phyloP scores from a whole-genome alignment of 345 rosid species.

The Conringia planisiliqua region DNA sequence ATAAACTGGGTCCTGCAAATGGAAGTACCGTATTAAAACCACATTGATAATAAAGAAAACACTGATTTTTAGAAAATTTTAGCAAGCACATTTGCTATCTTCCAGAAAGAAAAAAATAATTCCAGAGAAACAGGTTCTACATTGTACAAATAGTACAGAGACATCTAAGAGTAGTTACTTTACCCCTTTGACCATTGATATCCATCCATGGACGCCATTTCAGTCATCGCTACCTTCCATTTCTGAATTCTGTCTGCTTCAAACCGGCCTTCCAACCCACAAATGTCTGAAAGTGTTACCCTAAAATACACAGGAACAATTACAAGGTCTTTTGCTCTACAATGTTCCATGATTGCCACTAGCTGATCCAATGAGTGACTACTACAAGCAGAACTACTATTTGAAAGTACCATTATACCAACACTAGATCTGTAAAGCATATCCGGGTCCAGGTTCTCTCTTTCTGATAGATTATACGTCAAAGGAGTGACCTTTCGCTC shows the following conservation, averaged over 20 bases:
- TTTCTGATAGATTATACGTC: not conserved
- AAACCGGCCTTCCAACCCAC: not conserved
- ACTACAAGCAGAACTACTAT: not conserved
- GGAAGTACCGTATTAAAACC: not conserved
- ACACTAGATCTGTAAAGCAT: conserved; percentile 10
- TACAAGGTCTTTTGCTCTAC: not conserved
- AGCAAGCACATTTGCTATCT: not conserved
- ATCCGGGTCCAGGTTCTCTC: not conserved
- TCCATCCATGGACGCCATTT: conserved; percentile 1
- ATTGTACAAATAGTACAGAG: not conserved
- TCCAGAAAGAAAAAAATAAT: not conserved
- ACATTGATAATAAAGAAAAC: not conserved
- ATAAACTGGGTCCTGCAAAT: not conserved
- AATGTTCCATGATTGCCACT: not conserved
- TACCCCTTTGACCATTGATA: conserved; percentile 20
- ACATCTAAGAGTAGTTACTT: not conserved
- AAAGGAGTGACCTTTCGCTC: conserved; percentile 3
- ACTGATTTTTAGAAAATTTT: not conserved
- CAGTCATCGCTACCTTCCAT: conserved; percentile 9
- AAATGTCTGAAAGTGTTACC: conserved; percentile 18
- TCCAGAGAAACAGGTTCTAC: not conserved
- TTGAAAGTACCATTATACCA: conserved; percentile 16
- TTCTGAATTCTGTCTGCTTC: not conserved
- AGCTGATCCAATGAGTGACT: conserved; percentile 7
- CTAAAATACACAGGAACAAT: conserved; percentile 17